These are phyloP conservation scores for Psophocarpus tetragonolobus DNA, from an alignment of 306 rosid genomes.

Conservation along the genomic window DNA sequence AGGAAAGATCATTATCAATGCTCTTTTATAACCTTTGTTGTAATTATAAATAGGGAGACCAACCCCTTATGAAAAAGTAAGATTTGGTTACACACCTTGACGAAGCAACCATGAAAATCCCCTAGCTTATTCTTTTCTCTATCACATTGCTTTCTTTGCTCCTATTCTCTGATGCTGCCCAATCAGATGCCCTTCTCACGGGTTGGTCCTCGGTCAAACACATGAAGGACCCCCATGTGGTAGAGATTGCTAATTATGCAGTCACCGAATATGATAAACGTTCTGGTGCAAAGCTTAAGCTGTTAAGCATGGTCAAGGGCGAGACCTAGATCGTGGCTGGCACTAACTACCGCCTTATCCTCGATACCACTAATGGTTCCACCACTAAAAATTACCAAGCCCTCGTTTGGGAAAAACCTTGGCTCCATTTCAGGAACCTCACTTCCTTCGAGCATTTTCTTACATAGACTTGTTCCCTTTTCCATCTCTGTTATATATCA, in stretches of 20 bases:
- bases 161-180: not conserved
- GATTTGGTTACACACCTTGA: no score
- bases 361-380: conserved; percentile 31
- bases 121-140: not conserved
- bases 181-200: not conserved
- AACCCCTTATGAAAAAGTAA: no score
- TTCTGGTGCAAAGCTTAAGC: conserved; percentile 22
- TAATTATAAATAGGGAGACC: no score
- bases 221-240: conserved; percentile 43
- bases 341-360: conserved; percentile 44
- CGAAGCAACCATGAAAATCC: conserved; percentile 30
- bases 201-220: conserved; percentile 51
- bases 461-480: not conserved
- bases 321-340: conserved; percentile 57
- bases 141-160: conserved; percentile 23
- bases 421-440: conserved; percentile 39
- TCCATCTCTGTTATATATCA: not conserved
- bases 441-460: conserved; percentile 40
- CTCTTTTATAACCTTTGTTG: no score
- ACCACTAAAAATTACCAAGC: conserved; percentile 34
- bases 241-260: conserved; percentile 56
- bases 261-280: conserved; percentile 49
- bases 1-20: no score
- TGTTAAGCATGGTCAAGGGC: conserved; percentile 40
- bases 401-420: conserved; percentile 41